Base-by-base conservation (phyloP, 306 rosid species). In the Potentilla sterilis region DNA sequence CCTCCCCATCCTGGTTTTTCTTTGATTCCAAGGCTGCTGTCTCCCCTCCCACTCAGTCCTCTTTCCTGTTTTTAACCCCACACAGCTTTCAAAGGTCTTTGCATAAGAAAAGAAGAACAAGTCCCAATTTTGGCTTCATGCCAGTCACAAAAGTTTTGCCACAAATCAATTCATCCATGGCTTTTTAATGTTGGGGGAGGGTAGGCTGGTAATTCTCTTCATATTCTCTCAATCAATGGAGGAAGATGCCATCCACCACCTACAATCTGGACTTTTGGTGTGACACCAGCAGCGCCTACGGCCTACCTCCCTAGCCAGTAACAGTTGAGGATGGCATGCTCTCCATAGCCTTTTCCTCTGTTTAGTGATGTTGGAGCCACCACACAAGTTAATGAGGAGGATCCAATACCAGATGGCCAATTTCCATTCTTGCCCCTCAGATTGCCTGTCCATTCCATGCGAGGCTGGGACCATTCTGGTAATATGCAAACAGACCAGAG, bases 201-300 rank as follows among this genome's bases (percentile, higher is more conserved):
- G 82, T 55, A 54, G 21, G 22, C 16, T 32, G 12, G 78, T 79
- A 54, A 73, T 51, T 64, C 16, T 8, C 13, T 18, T 54, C 52
- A 3, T 67, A 21, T 40, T 24, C 52, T 4, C 3, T 52, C 51
- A 70, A 57, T 72, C 44, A 80, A 83, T 58, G 59, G 63, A 72
- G 68, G 79, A 79, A 81, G 83, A 81, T 81, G 79, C 81, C 84
- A 78, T 82, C 82, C 66, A 61, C 81, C 79, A 83, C 89, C 91
- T 77, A 88, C 86, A 81, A 78, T 85, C 88, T 79, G 80, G 85
- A 79, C 89, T 69, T 70, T 85, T 72, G 77, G 43, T 43, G 87
- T 80, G 81, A 73, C 83, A 82, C 65, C 24, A 28, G 10, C 65
- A 44, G 51, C 75, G 40, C 83, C 87, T 69, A 77, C 81, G 72